Evolutionary conservation across 768 basidiomycete species (phyloP), one percentile per base, ranked within the genome.

Genomic region (Neoboletus magnificus): DNA sequence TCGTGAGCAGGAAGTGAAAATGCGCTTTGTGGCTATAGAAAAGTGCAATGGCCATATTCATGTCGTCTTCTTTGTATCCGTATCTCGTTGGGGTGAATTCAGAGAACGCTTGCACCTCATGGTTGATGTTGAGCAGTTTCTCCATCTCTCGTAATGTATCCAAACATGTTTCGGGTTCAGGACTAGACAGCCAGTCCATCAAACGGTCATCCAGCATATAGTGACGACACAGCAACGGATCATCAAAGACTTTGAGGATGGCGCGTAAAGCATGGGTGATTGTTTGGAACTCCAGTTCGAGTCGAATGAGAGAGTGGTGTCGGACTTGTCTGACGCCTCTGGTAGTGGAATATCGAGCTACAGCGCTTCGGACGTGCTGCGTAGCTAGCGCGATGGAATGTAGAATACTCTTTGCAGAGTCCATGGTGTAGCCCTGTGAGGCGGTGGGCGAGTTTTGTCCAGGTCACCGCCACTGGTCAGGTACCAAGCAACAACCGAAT

Each of bases 1-100:
- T 60, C 18, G 33, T 50, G 12, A 61, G 43, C 47, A 61, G 45
- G 29, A 52, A 61, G 20, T 52, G 47, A 39, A 61, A 60, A 18
- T 61, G 43, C 0, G 50, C 36, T 15, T 47, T 52, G 29, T 37
- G 53, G 11, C 33, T 16, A 23, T 39, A 20, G 15, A 61, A 61
- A 33, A 53, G 51, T 1, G 12, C 3, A 20, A 57, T 30, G 27
- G 48, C 51, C 4, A 0, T 18, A 13, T 49, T 41, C 22, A 62
- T 3, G 10, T 40, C 33, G 9, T 35, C 47, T 30, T 62, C 56
- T 29, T 51, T 12, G 11, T 9, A 22, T 6, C 12, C 23, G 2
- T 29, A 35, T 33, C 27, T 22, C n/a, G 42, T 40, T 4, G 44
- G 48, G 3, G 41, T n/a, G 11, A 50, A 29, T n/a, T 36, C 44